A percentile compares a stretch with the other conserved stretches of the same genome.
Conservation (phyloP, 441 rosid species). For the Omphalea diandra region DNA sequence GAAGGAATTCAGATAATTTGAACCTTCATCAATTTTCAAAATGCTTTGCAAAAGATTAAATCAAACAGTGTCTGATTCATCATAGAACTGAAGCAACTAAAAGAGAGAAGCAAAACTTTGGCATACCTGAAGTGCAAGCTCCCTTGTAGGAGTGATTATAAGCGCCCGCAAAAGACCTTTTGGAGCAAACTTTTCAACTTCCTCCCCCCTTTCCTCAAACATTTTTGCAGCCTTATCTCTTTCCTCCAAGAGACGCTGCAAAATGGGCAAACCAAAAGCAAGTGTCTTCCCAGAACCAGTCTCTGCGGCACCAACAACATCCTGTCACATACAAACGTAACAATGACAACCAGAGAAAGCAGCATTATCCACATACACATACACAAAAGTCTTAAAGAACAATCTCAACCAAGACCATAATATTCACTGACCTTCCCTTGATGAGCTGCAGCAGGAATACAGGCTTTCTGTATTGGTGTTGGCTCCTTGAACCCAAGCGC, state of each 20-base stretch:
- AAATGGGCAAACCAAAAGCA: constrained; percentile 95
- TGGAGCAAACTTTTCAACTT: constrained; percentile 67
- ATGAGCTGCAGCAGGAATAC: constrained; percentile 89
- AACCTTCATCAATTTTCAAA: too few species aligned
- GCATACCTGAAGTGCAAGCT: constrained; percentile 87
- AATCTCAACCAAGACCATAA: too few species aligned
- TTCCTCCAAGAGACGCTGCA: constrained; percentile 93
- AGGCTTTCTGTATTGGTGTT: constrained; percentile 84
- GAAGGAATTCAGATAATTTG: too few species aligned
- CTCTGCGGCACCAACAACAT: constrained; percentile 96
- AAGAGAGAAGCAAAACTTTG: constrained; percentile 20
- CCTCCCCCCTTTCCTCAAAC: constrained; percentile 52
- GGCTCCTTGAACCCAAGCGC: constrained; percentile 89
- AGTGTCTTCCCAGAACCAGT: constrained; percentile 99
- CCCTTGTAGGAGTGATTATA: constrained; percentile 93
- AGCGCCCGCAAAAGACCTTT: constrained; percentile 79
- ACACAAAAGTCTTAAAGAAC: background rate
- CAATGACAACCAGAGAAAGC: constrained; percentile 17
- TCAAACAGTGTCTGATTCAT: too few species aligned
- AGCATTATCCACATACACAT: constrained; percentile 12
- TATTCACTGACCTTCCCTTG: constrained; percentile 87
- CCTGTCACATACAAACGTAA: constrained; percentile 46
- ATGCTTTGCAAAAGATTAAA: too few species aligned
- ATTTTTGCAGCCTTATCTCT: constrained; percentile 57
- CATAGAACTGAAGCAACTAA: background rate